These are phyloP conservation scores for Russula abietina DNA, from an alignment of 768 basidiomycete genomes.

Conservation along the genomic window DNA sequence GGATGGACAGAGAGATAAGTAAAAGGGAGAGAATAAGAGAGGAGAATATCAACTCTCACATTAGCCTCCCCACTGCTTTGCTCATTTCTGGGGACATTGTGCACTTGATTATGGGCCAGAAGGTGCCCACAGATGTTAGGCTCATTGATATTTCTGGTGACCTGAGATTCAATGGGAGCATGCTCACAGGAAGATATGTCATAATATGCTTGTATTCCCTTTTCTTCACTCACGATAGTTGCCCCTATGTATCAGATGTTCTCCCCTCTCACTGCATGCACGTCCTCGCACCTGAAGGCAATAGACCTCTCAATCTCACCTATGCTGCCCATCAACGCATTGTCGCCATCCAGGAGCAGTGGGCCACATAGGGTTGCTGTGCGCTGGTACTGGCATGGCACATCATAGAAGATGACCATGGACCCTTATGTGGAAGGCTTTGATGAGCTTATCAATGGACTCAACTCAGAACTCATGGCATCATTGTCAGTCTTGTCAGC, in stretches of 20 bases:
- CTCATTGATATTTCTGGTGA: conserved; percentile 55
- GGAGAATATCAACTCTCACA: no score
- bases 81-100: conserved; percentile 67
- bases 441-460: conserved; percentile 38
- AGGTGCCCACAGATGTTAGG: conserved; percentile 64
- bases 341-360: conserved; percentile 39
- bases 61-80: conserved; percentile 52
- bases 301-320: conserved; percentile 33
- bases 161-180: conserved; percentile 54
- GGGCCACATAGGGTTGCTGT: conserved; percentile 50
- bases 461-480: conserved; percentile 43
- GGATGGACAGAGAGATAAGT: no score
- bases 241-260: conserved; percentile 38
- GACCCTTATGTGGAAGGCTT: conserved; percentile 34
- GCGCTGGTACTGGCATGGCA: conserved; percentile 54
- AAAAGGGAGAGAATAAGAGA: no score
- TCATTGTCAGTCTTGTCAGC: conserved; percentile 51
- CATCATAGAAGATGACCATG: conserved; percentile 32
- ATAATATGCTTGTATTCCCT: conserved; percentile 18
- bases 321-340: conserved; percentile 30
- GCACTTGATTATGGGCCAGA: conserved; percentile 55
- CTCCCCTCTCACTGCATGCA: conserved; percentile 38
- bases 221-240: conserved; percentile 28
- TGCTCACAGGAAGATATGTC: conserved; percentile 59
- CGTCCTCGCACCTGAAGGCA: conserved; percentile 37